Conservation (phyloP, 169 alveolate species). For the Eimeria acervulina region DNA sequence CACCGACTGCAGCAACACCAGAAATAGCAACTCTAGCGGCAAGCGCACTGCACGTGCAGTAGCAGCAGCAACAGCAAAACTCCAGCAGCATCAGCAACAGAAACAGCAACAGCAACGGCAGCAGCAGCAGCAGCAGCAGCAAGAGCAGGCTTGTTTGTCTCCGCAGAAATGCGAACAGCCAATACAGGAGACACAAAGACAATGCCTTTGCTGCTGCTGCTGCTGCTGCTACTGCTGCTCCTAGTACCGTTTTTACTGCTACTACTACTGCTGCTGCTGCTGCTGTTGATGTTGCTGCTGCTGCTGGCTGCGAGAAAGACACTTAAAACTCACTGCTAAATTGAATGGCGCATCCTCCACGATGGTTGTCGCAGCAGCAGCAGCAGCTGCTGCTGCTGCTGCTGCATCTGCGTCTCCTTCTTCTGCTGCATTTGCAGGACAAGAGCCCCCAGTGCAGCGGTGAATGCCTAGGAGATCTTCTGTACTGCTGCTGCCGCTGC, state of each 20-base stretch:
- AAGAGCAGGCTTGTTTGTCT: neutral
- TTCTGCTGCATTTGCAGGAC: too few relatives aligned
- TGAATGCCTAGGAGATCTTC: too few relatives aligned
- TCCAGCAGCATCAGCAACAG: neutral
- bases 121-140: neutral
- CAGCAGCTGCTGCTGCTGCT: neutral
- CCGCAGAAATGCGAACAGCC: neutral
- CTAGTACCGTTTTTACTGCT: too few relatives aligned
- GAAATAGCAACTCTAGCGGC: neutral
- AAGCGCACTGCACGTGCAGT: too few relatives aligned
- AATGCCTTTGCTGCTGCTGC: neutral
- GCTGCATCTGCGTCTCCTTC: neutral
- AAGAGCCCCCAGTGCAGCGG: too few relatives aligned
- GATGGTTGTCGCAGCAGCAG: neutral
- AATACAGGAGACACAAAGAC: neutral
- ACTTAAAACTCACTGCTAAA: neutral
- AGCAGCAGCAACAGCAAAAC: too few relatives aligned
- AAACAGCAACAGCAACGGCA: neutral
- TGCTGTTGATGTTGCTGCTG: too few relatives aligned
- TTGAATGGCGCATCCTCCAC: neutral
- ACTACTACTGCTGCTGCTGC: too few relatives aligned
- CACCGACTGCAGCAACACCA: neutral
- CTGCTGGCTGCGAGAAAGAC: too few relatives aligned
- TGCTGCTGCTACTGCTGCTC: too few relatives aligned
- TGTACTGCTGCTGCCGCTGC: neutral